These are phyloP conservation scores for Termitomyces heimii DNA, from an alignment of 768 basidiomycete genomes.

Conservation along the genomic window DNA sequence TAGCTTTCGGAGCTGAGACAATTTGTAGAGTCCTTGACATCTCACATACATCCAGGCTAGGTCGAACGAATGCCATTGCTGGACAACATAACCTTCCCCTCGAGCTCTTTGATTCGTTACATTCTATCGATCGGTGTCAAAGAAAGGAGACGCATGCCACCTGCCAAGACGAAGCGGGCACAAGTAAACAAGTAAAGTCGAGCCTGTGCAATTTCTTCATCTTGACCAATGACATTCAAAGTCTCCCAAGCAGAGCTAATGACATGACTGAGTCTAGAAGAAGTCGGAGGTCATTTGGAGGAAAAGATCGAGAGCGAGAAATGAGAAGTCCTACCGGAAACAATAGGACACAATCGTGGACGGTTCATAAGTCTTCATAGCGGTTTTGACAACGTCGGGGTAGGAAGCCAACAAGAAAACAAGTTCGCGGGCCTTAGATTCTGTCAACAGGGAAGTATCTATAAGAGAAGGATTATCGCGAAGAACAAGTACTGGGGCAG, in stretches of 20 bases:
- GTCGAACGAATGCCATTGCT: background rate
- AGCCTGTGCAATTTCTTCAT: constrained; percentile 6
- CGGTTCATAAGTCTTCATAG: constrained; percentile 4
- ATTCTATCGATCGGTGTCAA: constrained; percentile 6
- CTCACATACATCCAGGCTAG: background rate
- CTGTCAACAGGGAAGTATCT: constrained; percentile 1
- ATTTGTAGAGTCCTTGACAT: no score
- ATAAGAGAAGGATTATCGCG: constrained; percentile 2
- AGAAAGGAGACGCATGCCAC: constrained; percentile 4
- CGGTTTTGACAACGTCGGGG: constrained; percentile 6
- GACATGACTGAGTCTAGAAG: constrained; percentile 1
- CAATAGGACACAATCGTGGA: constrained; percentile 3
- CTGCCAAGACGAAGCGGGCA: constrained; percentile 3
- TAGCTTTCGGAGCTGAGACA: no score
- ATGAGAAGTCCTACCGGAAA: background rate
- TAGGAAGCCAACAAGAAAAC: constrained; percentile 6
- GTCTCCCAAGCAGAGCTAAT: constrained; percentile 6
- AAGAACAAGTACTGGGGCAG: constrained; percentile 2
- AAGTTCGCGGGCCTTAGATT: constrained; percentile 7
- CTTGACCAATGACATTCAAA: constrained; percentile 5
- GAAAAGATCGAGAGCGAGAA: background rate
- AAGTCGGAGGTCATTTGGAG: background rate
- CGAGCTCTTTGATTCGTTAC: background rate
- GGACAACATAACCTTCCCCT: no score
- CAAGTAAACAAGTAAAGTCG: constrained; percentile 4